These are phyloP conservation scores for Salvia miltiorrhiza DNA, from an alignment of 257 asterid species.

Conservation along the genomic window DNA sequence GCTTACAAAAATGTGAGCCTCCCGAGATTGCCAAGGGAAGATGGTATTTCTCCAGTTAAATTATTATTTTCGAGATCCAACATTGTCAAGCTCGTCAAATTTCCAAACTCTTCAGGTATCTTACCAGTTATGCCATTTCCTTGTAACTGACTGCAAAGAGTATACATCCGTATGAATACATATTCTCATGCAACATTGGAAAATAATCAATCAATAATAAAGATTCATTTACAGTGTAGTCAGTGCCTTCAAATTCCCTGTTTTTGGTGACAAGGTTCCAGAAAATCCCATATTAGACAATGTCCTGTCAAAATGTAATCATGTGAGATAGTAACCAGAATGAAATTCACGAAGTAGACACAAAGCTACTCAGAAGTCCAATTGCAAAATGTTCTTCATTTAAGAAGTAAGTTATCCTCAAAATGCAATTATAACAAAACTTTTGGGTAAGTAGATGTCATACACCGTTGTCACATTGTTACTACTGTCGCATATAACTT, in stretches of 20 bases:
- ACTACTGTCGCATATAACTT: conserved; percentile 57
- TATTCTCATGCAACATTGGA: neutral
- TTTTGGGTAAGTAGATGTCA: neutral
- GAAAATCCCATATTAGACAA: conserved; percentile 88
- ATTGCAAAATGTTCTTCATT: neutral
- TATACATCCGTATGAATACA: conserved; percentile 1
- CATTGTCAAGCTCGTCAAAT: conserved; percentile 77
- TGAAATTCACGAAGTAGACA: conserved; percentile 3
- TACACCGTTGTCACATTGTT: conserved; percentile 63
- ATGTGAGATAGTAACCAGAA: conserved; percentile 5
- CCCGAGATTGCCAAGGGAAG: conserved; percentile 74
- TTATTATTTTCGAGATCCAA: conserved; percentile 73
- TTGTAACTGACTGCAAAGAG: conserved; percentile 67
- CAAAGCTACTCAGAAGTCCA: neutral
- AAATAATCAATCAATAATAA: conserved; percentile 11
- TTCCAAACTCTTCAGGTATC: conserved; percentile 78
- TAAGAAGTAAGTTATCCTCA: conserved; percentile 3
- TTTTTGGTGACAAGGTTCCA: conserved; percentile 71
- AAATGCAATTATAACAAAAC: neutral
- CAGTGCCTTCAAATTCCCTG: conserved; percentile 60
- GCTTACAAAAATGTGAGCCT: conserved; percentile 76
- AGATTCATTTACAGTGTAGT: conserved; percentile 54
- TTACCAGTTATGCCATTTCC: conserved; percentile 81
- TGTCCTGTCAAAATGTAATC: conserved; percentile 47
- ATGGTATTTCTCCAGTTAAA: conserved; percentile 77